phyloP scores from a whole-genome alignment of 352 stramenopile genomes.

The Globisporangium spinosum region DNA sequence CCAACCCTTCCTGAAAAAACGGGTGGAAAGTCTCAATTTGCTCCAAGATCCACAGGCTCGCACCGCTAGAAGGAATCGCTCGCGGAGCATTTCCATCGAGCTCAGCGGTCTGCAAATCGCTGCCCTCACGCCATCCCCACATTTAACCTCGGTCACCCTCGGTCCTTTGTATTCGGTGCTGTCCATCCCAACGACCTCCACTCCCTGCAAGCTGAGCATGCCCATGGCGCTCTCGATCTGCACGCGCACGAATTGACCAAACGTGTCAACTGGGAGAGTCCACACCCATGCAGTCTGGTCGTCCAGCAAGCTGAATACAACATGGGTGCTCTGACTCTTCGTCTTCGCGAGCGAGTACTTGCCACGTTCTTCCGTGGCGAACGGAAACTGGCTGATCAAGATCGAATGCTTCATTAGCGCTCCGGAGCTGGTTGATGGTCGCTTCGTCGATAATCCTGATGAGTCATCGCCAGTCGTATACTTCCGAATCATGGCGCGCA shows the following conservation, averaged over 20 bases:
- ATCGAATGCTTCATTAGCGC: conserved; percentile 36
- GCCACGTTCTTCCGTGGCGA: conserved; percentile 56
- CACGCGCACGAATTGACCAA: conserved; percentile 55
- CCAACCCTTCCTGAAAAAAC: conserved; percentile 24
- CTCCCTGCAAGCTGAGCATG: conserved; percentile 48
- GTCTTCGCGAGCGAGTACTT: conserved; percentile 57
- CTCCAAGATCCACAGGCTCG: conserved; percentile 44
- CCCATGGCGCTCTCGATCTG: conserved; percentile 46
- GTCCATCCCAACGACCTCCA: conserved; percentile 45
- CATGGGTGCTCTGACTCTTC: conserved; percentile 48
- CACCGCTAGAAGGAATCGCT: conserved; percentile 52
- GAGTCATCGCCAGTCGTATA: conserved; percentile 4
- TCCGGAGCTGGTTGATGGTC: conserved; percentile 13
- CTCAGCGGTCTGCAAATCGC: conserved; percentile 50
- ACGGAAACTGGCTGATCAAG: conserved; percentile 50
- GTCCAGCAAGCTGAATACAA: conserved; percentile 29
- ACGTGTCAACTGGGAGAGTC: conserved; percentile 46
- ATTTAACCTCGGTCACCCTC: conserved; percentile 52
- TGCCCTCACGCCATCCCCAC: conserved; percentile 48
- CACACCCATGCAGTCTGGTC: conserved; percentile 37
- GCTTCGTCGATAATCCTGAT: conserved; percentile 14
- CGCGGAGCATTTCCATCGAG: conserved; percentile 34
- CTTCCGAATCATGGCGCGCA: conserved; percentile 31
- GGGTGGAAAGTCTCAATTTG: conserved; percentile 70
- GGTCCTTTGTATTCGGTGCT: conserved; percentile 48